Evolutionary conservation across 2,329 filamentous ascomycete species (phyloP), one percentile per base, ranked within the genome.

Genomic region (Fusarium sp.): DNA sequence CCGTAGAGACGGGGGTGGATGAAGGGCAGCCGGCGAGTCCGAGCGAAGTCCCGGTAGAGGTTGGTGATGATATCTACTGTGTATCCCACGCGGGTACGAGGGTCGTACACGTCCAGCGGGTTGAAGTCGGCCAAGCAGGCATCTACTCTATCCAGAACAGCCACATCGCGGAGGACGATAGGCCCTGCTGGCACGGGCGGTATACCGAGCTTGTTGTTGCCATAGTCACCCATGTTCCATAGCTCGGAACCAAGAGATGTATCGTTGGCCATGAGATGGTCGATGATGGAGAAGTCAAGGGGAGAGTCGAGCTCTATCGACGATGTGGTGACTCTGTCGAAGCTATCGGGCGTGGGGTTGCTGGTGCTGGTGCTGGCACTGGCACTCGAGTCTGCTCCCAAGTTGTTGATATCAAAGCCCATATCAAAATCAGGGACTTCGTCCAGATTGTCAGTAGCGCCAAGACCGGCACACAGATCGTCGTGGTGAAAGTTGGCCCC

Each of bases 1-100:
- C 80, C 77, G 79, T 87, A 86, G 24, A 87, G 80, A 15, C 82
- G 79, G 41, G 81, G 79, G 73, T 87, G 85, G 61, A 87, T 79
- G 72, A 84, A 87, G 38, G 84, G 81, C 26, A 84, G 80, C 12
- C 80, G 74, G 65, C 81, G 81, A 10, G 81, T 80, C 36, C 75
- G 78, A 20, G 83, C 80, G 64, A 83, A 85, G 54, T 50, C 77
- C 26, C 68, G 55, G 74, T 81, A 83, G 48, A 85, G 70, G 30
- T 77, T 58, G 10, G 78, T 82, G 13, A 85, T 56, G 20, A 69
- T 56, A 28, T 76, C 65, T 57, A 85, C 72, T n/a, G 81, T 77
- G 71, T 78, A 82, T 60, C 83, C 82, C 39, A 84, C 71, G 28
- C 79, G 76, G 28, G 81, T 80, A 52, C 78, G 76, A 36, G 81